Evolutionary conservation across 2,329 filamentous ascomycete genomes (phyloP).

Genomic region (Tolypocladium capitatum): DNA sequence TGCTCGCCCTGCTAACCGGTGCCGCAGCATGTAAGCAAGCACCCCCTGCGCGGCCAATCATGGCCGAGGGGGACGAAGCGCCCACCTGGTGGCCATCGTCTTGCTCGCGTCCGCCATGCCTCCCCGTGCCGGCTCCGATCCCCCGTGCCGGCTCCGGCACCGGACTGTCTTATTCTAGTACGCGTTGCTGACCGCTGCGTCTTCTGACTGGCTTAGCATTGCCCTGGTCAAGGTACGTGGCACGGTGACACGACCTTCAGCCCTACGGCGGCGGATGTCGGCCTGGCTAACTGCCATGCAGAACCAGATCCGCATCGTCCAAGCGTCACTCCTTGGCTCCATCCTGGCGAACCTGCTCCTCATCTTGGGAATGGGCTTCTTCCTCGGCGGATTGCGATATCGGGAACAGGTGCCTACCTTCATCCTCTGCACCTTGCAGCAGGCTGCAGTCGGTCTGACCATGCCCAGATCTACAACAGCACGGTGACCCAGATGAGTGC

Average conservation of each 20-base stretch:
- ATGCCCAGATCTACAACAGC: conserved; percentile 67
- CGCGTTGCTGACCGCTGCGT: neutral
- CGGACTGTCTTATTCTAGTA: neutral
- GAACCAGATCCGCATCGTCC: conserved; percentile 80
- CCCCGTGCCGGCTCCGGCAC: too few relatives aligned
- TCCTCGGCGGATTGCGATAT: conserved; percentile 73
- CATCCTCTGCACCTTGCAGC: neutral
- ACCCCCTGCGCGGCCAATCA: neutral
- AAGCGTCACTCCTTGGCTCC: conserved; percentile 78
- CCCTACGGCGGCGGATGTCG: neutral
- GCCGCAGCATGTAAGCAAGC: conserved; percentile 38
- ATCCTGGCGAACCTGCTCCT: conserved; percentile 80
- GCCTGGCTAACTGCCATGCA: conserved; percentile 14
- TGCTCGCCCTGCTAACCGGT: neutral
- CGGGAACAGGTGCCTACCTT: conserved; percentile 49
- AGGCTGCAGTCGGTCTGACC: neutral
- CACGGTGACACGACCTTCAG: neutral
- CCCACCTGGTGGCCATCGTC: neutral
- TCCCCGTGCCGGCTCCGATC: neutral
- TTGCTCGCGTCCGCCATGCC: neutral
- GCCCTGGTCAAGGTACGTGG: conserved; percentile 49
- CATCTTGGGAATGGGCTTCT: conserved; percentile 84
- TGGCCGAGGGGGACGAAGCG: neutral
- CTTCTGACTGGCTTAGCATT: conserved; percentile 39
- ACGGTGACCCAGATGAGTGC: conserved; percentile 95